A percentile compares a stretch with the other conserved stretches of the same genome.
Evolutionary conservation across 192 early-diverging fungal species (phyloP).

Genomic region (Fimicolochytrium jonesii): DNA sequence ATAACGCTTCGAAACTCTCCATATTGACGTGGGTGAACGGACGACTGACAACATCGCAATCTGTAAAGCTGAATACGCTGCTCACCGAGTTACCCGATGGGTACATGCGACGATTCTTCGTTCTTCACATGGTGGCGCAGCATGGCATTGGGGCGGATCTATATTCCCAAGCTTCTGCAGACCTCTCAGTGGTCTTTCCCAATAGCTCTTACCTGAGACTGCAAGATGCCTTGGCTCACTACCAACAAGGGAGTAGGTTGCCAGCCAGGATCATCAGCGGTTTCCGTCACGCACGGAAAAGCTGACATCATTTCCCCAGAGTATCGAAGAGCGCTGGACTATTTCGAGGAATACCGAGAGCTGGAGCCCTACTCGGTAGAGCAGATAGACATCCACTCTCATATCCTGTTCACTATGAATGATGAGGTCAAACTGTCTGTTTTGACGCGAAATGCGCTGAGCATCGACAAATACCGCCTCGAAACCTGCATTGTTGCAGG

Average conservation of each 20-base stretch:
- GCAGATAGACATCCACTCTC: slow-evolving; percentile 78
- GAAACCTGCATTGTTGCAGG: slow-evolving; percentile 68
- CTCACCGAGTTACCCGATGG: neutral
- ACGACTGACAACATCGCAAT: neutral
- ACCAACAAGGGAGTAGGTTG: slow-evolving; percentile 9
- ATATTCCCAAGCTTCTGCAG: slow-evolving; percentile 1
- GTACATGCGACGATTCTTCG: slow-evolving; percentile 19
- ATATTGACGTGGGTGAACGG: neutral
- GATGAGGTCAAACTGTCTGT: slow-evolving; percentile 65
- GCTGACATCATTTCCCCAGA: neutral
- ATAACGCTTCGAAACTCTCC: too few species aligned
- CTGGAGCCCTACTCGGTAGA: slow-evolving; percentile 78
- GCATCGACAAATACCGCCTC: slow-evolving; percentile 72
- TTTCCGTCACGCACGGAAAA: neutral
- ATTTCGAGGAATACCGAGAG: slow-evolving; percentile 68
- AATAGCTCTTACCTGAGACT: slow-evolving; percentile 35
- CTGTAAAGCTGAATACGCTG: neutral
- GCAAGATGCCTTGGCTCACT: slow-evolving; percentile 16
- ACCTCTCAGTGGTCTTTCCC: slow-evolving; percentile 8
- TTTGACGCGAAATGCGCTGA: slow-evolving; percentile 69
- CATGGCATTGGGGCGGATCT: neutral
- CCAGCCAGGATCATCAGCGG: too few species aligned
- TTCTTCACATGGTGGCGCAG: slow-evolving; percentile 16
- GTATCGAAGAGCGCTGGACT: slow-evolving; percentile 54
- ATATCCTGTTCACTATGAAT: slow-evolving; percentile 78